Evolutionary conservation across 2,329 filamentous ascomycete species (phyloP).

Genomic region (Pseudogymnoascus sp.): DNA sequence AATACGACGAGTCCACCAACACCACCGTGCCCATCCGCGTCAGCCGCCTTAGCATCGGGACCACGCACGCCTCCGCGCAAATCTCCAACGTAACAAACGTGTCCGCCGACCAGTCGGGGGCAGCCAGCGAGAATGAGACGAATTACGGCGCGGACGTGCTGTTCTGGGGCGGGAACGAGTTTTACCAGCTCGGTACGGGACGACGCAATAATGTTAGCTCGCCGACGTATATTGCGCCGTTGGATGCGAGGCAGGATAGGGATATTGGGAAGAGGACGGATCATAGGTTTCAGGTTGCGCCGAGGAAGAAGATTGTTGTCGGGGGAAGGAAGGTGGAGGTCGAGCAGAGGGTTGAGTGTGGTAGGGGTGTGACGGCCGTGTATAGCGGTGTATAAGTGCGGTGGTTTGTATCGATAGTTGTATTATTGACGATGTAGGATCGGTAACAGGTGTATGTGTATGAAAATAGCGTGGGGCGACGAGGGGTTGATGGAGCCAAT

Average conservation of each 20-base stretch:
- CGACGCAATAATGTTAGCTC: constrained; percentile 71
- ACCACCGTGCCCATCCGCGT: constrained; percentile 70
- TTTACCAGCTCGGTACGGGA: constrained; percentile 86
- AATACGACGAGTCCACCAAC: constrained; percentile 71
- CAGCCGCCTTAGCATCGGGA: constrained; percentile 63
- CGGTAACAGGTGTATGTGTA: not conserved
- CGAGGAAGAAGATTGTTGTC: constrained; percentile 60
- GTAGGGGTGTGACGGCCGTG: constrained; percentile 70
- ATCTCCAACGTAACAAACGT: constrained; percentile 74
- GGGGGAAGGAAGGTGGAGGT: constrained; percentile 64
- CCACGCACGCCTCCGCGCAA: constrained; percentile 72
- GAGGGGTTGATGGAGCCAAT: not conserved
- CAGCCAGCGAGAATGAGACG: constrained; percentile 56
- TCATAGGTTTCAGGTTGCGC: constrained; percentile 75
- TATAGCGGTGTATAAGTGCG: constrained; percentile 38
- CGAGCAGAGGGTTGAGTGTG: constrained; percentile 85
- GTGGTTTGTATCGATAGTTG: not conserved
- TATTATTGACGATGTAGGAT: not conserved
- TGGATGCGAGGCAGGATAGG: constrained; percentile 58
- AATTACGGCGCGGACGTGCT: constrained; percentile 86
- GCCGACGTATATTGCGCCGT: constrained; percentile 70
- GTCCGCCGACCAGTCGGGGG: constrained; percentile 36
- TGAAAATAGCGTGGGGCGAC: not conserved
- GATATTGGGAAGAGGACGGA: constrained; percentile 56
- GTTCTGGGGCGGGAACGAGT: constrained; percentile 93